phyloP scores from a whole-genome alignment of 208 protist genomes.

The Trypanosomatidae sp. region DNA sequence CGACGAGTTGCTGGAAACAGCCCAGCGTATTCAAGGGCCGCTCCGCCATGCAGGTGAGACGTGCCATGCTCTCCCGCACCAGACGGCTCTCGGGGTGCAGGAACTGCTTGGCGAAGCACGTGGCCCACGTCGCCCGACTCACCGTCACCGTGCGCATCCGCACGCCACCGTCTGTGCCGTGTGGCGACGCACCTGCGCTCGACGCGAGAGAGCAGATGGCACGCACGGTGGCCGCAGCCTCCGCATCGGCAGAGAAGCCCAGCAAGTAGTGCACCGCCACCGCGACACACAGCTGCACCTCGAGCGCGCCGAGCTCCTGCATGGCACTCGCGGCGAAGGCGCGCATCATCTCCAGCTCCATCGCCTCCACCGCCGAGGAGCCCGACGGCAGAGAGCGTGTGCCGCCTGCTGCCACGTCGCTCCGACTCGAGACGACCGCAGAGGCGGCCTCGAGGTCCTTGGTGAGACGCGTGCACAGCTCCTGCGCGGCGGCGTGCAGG shows the following conservation, averaged over 20 bases:
- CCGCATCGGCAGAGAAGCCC: slow-evolving; percentile 15
- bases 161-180: background rate
- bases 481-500: slow-evolving; percentile 34
- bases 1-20: slow-evolving; percentile 81
- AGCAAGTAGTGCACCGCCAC: slow-evolving; percentile 57
- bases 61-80: slow-evolving; percentile 35
- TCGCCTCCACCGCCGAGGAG: slow-evolving; percentile 16
- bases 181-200: slow-evolving; percentile 7
- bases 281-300: slow-evolving; percentile 48
- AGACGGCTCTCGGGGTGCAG: slow-evolving; percentile 20
- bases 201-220: slow-evolving; percentile 27
- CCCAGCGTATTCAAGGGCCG: slow-evolving; percentile 60
- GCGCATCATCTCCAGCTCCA: slow-evolving; percentile 43
- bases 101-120: slow-evolving; percentile 23
- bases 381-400: too few species aligned
- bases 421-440: slow-evolving; percentile 15
- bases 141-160: slow-evolving; percentile 24
- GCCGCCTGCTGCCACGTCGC: background rate
- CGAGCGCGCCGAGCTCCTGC: slow-evolving; percentile 53
- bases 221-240: slow-evolving; percentile 17
- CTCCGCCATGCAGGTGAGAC: slow-evolving; percentile 78
- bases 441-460: slow-evolving; percentile 38
- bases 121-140: slow-evolving; percentile 19
- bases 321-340: slow-evolving; percentile 37
- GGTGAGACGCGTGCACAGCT: slow-evolving; percentile 33